Percentiles rank a stretch among this genome's conserved stretches.
phyloP scores from a whole-genome alignment of 2,329 filamentous ascomycete genomes.

The Paracamarosporium sp. region DNA sequence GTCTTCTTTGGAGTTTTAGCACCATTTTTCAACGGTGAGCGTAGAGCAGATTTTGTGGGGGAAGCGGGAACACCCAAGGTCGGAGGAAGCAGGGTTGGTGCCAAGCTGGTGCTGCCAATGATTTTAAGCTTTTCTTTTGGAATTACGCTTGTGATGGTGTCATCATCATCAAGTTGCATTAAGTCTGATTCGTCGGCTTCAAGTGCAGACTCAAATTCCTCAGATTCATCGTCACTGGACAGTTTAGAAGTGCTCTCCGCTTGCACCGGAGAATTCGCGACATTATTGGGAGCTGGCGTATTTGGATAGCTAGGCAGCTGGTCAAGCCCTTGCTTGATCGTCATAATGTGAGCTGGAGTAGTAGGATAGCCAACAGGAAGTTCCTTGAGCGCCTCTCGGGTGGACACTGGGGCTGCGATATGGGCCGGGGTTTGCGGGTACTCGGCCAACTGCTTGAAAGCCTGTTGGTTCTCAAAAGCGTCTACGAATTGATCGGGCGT shows the following conservation, averaged over 20 bases:
- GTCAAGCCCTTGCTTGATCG: constrained; percentile 22
- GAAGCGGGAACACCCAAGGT: constrained; percentile 22
- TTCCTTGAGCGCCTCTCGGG: constrained; percentile 23
- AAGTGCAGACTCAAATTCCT: background rate
- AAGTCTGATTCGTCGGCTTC: background rate
- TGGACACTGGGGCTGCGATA: constrained; percentile 23
- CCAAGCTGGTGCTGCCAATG: background rate
- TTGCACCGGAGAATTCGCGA: background rate
- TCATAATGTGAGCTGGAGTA: constrained; percentile 26
- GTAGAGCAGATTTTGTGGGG: constrained; percentile 41
- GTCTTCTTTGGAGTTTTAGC: constrained; percentile 45
- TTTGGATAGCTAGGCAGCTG: constrained; percentile 23
- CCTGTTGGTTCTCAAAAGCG: constrained; percentile 21
- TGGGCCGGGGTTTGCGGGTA: constrained; percentile 36
- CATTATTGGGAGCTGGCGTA: constrained; percentile 21
- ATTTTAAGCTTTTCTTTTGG: background rate
- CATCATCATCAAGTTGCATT: background rate
- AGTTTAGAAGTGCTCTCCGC: background rate
- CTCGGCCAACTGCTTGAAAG: constrained; percentile 20
- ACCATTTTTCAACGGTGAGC: constrained; percentile 43
- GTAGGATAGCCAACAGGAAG: constrained; percentile 22
- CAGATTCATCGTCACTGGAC: background rate
- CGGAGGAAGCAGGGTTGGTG: constrained; percentile 12
- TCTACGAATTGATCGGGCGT: constrained; percentile 24
- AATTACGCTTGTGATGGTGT: background rate